phyloP scores from a whole-genome alignment of 768 basidiomycete genomes.

The Kwoniella dendrophila region DNA sequence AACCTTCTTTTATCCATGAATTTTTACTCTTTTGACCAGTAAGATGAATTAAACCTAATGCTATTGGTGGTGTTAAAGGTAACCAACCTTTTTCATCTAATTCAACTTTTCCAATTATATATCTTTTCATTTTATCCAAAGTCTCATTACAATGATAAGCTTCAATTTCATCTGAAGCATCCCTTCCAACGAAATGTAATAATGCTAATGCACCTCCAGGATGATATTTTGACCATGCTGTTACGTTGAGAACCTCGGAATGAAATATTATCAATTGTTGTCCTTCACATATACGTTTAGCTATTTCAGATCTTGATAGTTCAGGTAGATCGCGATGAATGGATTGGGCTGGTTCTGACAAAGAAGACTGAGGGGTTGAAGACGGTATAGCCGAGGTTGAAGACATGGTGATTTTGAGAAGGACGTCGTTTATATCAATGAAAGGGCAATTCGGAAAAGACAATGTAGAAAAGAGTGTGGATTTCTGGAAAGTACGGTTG shows the following conservation, averaged over 20 bases:
- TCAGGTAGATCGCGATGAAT: constrained; percentile 4
- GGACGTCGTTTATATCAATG: too few relatives aligned
- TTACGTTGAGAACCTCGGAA: constrained; percentile 59
- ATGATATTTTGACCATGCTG: constrained; percentile 75
- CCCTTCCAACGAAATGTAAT: constrained; percentile 91
- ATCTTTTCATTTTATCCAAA: constrained; percentile 64
- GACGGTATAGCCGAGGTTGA: neutral
- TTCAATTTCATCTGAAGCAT: constrained; percentile 91
- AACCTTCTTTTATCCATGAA: constrained; percentile 52
- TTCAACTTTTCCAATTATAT: constrained; percentile 71
- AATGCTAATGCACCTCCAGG: constrained; percentile 88
- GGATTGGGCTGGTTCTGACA: too few relatives aligned
- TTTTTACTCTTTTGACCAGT: constrained; percentile 43
- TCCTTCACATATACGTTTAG: constrained; percentile 71
- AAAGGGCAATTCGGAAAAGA: too few relatives aligned
- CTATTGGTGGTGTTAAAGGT: constrained; percentile 79
- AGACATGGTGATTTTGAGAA: too few relatives aligned
- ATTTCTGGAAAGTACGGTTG: too few relatives aligned
- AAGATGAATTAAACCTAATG: constrained; percentile 65
- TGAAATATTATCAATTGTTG: constrained; percentile 75
- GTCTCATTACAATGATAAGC: constrained; percentile 76
- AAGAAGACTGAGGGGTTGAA: neutral
- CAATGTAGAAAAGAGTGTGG: too few relatives aligned
- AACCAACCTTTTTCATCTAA: constrained; percentile 40
- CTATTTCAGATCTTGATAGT: constrained; percentile 57